A percentile compares a stretch with the other conserved stretches of the same genome.
These are phyloP conservation scores for Coniochaeta hoffmannii DNA, from an alignment of 2,329 filamentous ascomycete species.

Conservation along the genomic window DNA sequence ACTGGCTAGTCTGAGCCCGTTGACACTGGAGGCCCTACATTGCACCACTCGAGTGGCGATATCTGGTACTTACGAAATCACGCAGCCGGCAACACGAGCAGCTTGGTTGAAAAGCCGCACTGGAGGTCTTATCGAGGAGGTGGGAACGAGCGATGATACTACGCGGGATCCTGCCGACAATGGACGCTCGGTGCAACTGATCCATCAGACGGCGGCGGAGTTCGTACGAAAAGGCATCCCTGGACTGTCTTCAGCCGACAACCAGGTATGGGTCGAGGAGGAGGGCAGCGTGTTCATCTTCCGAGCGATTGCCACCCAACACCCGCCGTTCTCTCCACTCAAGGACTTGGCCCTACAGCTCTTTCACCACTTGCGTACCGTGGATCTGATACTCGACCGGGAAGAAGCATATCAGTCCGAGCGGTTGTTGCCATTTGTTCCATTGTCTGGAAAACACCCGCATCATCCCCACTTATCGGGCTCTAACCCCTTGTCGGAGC, in stretches of 20 bases:
- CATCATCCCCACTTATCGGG: too few relatives aligned
- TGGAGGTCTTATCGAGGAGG: neutral
- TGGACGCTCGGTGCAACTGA: neutral
- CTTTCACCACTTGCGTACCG: neutral
- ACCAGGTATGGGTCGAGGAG: neutral
- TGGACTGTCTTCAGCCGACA: neutral
- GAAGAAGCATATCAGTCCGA: too few relatives aligned
- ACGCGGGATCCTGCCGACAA: neutral
- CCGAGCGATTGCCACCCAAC: neutral
- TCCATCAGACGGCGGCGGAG: neutral
- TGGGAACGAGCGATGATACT: neutral
- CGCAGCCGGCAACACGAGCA: neutral
- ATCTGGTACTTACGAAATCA: neutral
- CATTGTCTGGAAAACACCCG: too few relatives aligned
- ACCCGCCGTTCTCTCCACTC: neutral
- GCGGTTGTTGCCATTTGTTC: too few relatives aligned
- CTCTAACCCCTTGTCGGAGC: too few relatives aligned
- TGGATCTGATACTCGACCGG: neutral
- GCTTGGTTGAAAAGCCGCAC: neutral
- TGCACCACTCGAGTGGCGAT: neutral
- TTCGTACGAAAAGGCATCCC: neutral
- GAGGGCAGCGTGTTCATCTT: neutral
- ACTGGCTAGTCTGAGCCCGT: neutral
- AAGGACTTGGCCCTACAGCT: neutral
- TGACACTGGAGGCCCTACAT: neutral